Evolutionary conservation across 2,329 filamentous ascomycete genomes (phyloP), one percentile per base, ranked within the genome.

Genomic region (Monosporascus ibericus): DNA sequence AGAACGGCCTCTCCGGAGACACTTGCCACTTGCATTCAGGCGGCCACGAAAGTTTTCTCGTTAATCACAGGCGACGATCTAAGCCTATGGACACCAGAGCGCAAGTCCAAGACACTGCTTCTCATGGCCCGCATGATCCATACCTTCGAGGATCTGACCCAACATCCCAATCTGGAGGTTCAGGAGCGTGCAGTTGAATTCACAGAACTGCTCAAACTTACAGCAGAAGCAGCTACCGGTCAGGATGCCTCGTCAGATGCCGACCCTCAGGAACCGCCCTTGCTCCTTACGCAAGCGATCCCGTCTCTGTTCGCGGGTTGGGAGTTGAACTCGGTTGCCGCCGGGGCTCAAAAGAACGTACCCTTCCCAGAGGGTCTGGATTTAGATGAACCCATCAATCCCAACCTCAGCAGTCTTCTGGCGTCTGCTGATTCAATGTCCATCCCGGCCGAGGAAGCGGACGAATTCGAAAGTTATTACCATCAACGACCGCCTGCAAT

Each of bases 181-280:
- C 94, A 99, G 70, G 94, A 97, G 69, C 84, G 94, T 52, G 87
- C 92, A 3, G 92, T 96, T 1, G 92, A 96, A 65, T 95, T 96
- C 61, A 80, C 91, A 0, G 94, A 99, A 66, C 77, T 97, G 14
- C 82, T 97, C 63, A 90, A 90, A 53, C 77, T 99, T 44, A 90
- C 90, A 2, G 84, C 85, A 1, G 94, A 99, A 72, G 91, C 92
- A 15, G 82, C 82, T 3, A 80, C 84, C 8, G 84, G 78, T 1
- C 87, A 92, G 55, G 77, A 81, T 11, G 73, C 80, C 15, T 79
- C 78, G 1, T 78, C 75, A 1, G 78, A 79, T 34, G 72, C 76
- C 2, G 58, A 72, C 5, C 70, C 77, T 24, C 79, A 84, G 58
- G 87, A 94, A 57, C 79, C 89, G 9, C 94, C 94, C 3, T 74